Evolutionary conservation across 495 filamentous ascomycete genomes (phyloP), one percentile per base, ranked within the genome.

Genomic region (Podospora pseudocomata): DNA sequence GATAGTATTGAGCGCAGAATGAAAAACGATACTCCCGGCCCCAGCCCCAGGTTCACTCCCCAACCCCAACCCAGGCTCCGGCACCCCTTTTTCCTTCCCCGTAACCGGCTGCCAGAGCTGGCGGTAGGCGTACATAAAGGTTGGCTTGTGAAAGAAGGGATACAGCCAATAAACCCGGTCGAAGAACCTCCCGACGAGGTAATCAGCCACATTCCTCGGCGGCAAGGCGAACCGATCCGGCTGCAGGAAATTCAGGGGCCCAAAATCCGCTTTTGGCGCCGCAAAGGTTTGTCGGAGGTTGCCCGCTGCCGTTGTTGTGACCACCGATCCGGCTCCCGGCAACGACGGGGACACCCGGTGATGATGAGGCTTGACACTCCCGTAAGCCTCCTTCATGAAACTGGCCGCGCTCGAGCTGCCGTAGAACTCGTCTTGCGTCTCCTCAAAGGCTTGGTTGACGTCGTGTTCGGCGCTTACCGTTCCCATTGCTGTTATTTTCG

Each of bases 81-180:
- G 16, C 2, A 32, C 34, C 39, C 0, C 60, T 16, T 15, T 15
- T 5, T 64, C 76, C 62, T 64, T 77, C 68, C 11, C 76, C 73
- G 1, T 71, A 62, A 11, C 2, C 9, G 39, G 9, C 1, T 67
- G 67, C 83, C 81, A 84, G 3, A 85, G 72, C 57, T 75, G 80
- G 23, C 79, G 75, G 63, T 83, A 84, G 2, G 80, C 81, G 15
- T 69, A 68, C 60, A 80, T 67, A 62, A 85, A 83, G 19, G 75
- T 78, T 0, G 79, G 79, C 5, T 80, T 80, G 68, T 85, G 77
- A 56, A 84, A 79, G 65, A 84, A 80, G 0, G 83, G 82, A 63
- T 82, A 82, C 0, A 83, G 69, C 66, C 76, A 80, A 65, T 80
- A 77, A 0, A 83, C 75, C 26, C 76, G 67, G 18, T 80, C 74